Evolutionary conservation across 305 asterid species (phyloP), one percentile per base, ranked within the genome.

Genomic region (Fraxinus latifolia): DNA sequence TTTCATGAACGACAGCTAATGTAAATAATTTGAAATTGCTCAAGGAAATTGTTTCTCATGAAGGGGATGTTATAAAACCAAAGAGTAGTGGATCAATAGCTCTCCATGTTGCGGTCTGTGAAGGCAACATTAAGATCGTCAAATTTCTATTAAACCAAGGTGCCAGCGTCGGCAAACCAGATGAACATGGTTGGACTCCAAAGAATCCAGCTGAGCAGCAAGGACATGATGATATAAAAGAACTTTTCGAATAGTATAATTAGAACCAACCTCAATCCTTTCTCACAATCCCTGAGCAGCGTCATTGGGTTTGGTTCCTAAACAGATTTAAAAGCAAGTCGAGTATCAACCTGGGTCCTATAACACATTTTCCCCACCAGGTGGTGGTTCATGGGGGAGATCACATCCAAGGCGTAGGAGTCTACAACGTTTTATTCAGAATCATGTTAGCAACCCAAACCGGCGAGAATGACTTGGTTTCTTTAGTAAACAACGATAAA

Each of bases 211-310:
- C 97, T 5, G 96, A 91, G 84, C 97, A 94, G 84, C 98, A 93
- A 85, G 98, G 98, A 6, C 98, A 95, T 14, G 94, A 91, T n/a
- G 94, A 92, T 3, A 93, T 95, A 27, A 88, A 84, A 68, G 74
- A 86, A n/a, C 90, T 92, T 7, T 95, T 95, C 1, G 86, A 82
- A 71, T 88, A 92, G 23, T 44, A 70, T 21, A 80, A 58, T 44
- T 84, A 44, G 60, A 58, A 77, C n/a, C 86, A 80, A 58, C 70
- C 65, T 0, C 86, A 83, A 76, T 2, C 82, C 1, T 31, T 78
- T 12, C 78, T 37, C 33, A 42, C 91, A 0, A 60, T 84, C 37
- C 82, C 86, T 0, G 94, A 90, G 79, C 93, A 86, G 19, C 80
- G 83, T 5, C 85, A 81, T 1, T 92, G 92, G 4, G 95, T 92